Percentiles rank a stretch among this genome's conserved stretches.
These are phyloP conservation scores for Gastrodia elata DNA, from an alignment of 106 monocot genomes.

Conservation along the genomic window DNA sequence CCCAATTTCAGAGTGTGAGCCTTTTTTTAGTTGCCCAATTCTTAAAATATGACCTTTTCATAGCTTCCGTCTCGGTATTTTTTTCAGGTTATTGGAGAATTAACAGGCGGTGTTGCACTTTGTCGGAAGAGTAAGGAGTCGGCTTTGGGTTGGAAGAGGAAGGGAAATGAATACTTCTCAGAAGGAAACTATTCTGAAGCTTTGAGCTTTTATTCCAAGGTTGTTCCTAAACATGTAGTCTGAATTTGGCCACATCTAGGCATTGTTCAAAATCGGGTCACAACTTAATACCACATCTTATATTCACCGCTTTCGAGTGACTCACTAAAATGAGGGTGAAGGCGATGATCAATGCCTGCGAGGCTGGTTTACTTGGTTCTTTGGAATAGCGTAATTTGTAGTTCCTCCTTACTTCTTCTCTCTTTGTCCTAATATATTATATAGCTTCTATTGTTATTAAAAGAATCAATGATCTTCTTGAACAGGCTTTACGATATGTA, in stretches of 20 bases:
- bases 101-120: constrained; percentile 58
- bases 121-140: constrained; percentile 53
- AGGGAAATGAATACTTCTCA: constrained; percentile 59
- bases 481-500: neutral
- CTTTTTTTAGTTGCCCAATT: neutral
- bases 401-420: neutral
- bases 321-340: no score
- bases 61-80: neutral
- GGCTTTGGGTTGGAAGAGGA: constrained; percentile 51
- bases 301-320: no score
- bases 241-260: neutral
- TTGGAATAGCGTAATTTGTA: neutral
- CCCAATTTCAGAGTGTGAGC: constrained; percentile 57
- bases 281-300: neutral
- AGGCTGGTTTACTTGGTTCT: neutral
- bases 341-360: no score
- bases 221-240: neutral
- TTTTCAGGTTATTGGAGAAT: constrained; percentile 52
- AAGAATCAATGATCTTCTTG: neutral
- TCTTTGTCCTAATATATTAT: no score
- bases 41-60: neutral
- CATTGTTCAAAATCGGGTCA: neutral
- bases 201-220: constrained; percentile 45
- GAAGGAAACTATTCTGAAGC: constrained; percentile 51
- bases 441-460: neutral